Evolutionary conservation across 2,329 filamentous ascomycete genomes (phyloP).

Genomic region (Alternaria viburni): DNA sequence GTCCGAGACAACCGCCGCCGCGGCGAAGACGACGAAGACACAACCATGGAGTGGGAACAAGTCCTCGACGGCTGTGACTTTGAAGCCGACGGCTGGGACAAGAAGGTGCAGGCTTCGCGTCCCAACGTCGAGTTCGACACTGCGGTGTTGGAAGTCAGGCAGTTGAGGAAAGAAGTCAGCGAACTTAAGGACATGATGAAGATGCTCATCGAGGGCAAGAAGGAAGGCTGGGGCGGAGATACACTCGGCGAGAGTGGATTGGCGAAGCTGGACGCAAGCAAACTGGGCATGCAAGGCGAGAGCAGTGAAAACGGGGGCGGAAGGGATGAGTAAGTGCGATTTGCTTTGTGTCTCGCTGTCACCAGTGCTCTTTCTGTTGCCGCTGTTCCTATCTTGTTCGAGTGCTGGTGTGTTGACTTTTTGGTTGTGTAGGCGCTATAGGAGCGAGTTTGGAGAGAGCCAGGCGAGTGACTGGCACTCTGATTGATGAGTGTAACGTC

Average conservation of each 20-base stretch:
- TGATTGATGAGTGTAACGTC: conserved; percentile 6
- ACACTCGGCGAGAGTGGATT: conserved; percentile 39
- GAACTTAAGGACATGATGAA: conserved; percentile 53
- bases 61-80: conserved; percentile 74
- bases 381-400: background rate
- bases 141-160: conserved; percentile 69
- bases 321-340: conserved; percentile 29
- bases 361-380: background rate
- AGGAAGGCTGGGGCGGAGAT: conserved; percentile 37
- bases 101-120: conserved; percentile 75
- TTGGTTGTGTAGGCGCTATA: conserved; percentile 10
- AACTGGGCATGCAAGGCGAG: conserved; percentile 22
- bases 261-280: conserved; percentile 23
- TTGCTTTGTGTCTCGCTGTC: background rate
- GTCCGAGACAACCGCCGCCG: conserved; percentile 76
- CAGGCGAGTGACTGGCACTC: conserved; percentile 32
- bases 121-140: conserved; percentile 83
- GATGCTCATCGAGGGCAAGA: conserved; percentile 26
- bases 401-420: conserved; percentile 8
- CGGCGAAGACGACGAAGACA: conserved; percentile 89
- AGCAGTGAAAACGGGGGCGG: conserved; percentile 30
- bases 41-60: conserved; percentile 92
- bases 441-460: conserved; percentile 30
- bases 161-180: conserved; percentile 52
- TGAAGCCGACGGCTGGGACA: conserved; percentile 83